Conservation (phyloP, 2,329 filamentous ascomycete species). For the Teratosphaeria destructans region DNA sequence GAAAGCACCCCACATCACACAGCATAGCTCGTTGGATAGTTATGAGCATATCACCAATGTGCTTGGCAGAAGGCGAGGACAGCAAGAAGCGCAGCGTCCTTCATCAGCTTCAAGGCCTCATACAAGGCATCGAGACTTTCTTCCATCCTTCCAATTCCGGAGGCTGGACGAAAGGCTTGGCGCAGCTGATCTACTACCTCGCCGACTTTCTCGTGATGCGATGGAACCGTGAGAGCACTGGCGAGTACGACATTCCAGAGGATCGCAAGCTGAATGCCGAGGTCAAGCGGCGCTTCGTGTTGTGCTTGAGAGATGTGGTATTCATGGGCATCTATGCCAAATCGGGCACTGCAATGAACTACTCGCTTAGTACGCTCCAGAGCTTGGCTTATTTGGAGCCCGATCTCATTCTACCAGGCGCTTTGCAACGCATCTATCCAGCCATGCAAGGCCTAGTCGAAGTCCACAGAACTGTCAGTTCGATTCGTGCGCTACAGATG, state of each 20-base stretch:
- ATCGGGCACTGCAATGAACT: conserved; percentile 81
- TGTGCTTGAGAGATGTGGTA: conserved; percentile 79
- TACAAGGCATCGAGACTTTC: conserved; percentile 94
- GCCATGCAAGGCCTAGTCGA: conserved; percentile 94
- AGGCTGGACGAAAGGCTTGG: conserved; percentile 77
- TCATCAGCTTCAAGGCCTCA: conserved; percentile 75
- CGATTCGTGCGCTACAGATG: conserved; percentile 82
- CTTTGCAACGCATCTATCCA: conserved; percentile 90
- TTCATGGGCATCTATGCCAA: conserved; percentile 99
- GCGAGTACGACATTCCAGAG: conserved; percentile 75
- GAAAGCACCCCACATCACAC: conserved; percentile 85
- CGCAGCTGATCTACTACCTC: conserved; percentile 84
- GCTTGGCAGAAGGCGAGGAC: conserved; percentile 61
- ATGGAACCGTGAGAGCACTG: conserved; percentile 90
- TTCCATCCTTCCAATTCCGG: conserved; percentile 97
- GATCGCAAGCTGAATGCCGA: conserved; percentile 69
- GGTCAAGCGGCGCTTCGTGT: conserved; percentile 81
- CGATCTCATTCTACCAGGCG: conserved; percentile 80
- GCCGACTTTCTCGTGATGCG: conserved; percentile 94
- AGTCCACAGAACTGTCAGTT: conserved; percentile 91
- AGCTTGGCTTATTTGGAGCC: conserved; percentile 85
- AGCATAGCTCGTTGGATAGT: conserved; percentile 89
- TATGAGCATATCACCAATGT: conserved; percentile 81
- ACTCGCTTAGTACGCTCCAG: conserved; percentile 82
- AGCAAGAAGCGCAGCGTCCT: conserved; percentile 60